Percentiles rank a stretch among this genome's conserved stretches.
Conservation (phyloP, 2,329 filamentous ascomycete genomes). For the Zymoseptoria pseudotritici region DNA sequence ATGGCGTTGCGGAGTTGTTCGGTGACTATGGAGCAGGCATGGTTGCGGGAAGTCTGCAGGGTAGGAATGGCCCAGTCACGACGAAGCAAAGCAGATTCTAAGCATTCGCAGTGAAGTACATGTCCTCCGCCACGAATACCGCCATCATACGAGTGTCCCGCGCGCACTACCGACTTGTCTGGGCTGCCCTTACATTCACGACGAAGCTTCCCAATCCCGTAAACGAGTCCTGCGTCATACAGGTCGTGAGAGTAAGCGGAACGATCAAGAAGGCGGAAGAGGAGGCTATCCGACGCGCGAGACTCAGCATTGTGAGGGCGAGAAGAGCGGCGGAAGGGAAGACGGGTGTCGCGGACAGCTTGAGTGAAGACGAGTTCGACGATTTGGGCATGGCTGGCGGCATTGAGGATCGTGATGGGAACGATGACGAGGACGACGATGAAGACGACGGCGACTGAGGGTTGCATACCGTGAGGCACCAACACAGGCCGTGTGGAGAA, state of each 20-base stretch:
- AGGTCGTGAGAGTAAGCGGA: conserved; percentile 79
- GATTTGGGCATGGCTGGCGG: conserved; percentile 39
- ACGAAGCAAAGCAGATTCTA: not conserved
- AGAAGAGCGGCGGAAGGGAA: conserved; percentile 37
- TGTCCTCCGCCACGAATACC: conserved; percentile 85
- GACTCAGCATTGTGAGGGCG: conserved; percentile 61
- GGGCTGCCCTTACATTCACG: conserved; percentile 81
- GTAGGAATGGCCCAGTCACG: conserved; percentile 38
- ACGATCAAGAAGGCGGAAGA: conserved; percentile 90
- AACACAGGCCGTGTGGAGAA: not conserved
- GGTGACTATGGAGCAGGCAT: conserved; percentile 83
- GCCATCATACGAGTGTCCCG: conserved; percentile 82
- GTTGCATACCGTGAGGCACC: not conserved
- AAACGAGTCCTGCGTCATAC: conserved; percentile 65
- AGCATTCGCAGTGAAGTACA: conserved; percentile 69
- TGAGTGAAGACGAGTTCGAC: conserved; percentile 29
- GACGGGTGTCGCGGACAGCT: not conserved
- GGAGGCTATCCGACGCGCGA: conserved; percentile 74
- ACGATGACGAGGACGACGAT: conserved; percentile 38
- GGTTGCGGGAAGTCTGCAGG: conserved; percentile 59
- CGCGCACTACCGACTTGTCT: conserved; percentile 76
- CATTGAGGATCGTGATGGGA: conserved; percentile 40
- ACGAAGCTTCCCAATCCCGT: conserved; percentile 56
- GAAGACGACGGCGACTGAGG: conserved; percentile 1
- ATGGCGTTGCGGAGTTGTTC: conserved; percentile 65